Base-by-base conservation (phyloP, 2,329 filamentous ascomycete species). In the Cercospora berteroae region DNA sequence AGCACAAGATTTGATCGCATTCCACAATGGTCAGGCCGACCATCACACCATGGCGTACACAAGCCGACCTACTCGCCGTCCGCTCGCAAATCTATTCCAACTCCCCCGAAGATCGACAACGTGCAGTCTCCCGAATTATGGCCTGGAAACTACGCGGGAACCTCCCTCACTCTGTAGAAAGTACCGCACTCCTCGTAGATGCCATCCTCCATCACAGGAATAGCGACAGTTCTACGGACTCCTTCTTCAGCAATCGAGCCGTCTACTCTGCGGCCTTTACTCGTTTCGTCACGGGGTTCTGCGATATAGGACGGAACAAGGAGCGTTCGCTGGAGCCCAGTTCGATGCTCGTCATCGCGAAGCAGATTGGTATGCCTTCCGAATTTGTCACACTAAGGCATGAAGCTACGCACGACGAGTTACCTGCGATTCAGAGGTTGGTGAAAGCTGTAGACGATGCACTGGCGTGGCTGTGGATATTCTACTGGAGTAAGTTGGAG, bases 311-410 rank as follows among this genome's bases (percentile, higher is more conserved):
- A 73, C 89, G 90, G 78, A 86, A 88, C 79, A 88, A 86, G 77
- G 72, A 76, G 65, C 66, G 85, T 82, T 76, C 85, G 82, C 78
- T 92, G 87, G 71, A 76, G 63, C 81, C 85, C 85, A 81, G 72
- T 58, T 89, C 85, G 79, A 93, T 93, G 90, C 90, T 91, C 79
- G 84, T 86, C 50, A 83, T 90, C 25, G 90, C 89, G 67, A 88
- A 87, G 77, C 87, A 84, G 44, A 87, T 92, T 66, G 88, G 87
- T 0, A 80, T 93, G 66, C 90, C 90, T 0, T 88, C 89, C 0
- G 89, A 90, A 0, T 96, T 97, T 79, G 93, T 97, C 63, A 93
- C 96, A 82, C 83, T 96, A 67, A 87, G 94, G 56, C 94, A 97
- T 78, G 91, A 96, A 80, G 92, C 91, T 52, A 96, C 93, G 48